Evolutionary conservation across 2,329 filamentous ascomycete species (phyloP), one percentile per base, ranked within the genome.

Genomic region (Alternaria gaisen): DNA sequence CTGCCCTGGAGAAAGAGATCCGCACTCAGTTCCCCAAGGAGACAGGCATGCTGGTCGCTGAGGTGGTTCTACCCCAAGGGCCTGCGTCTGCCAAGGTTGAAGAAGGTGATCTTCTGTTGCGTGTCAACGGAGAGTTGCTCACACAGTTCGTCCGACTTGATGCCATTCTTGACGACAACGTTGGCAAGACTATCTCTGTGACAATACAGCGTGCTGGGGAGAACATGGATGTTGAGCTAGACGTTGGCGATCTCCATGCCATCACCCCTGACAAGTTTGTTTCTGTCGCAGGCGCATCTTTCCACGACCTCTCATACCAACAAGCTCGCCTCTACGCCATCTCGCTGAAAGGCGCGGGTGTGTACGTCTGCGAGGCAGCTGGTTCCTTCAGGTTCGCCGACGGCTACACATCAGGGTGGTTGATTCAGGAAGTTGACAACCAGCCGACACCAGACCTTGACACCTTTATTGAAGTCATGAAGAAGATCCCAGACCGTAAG

Each of bases 181-280:
- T 99, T 20, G 92, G 88, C 53, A 84, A 88, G 54, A 87, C 86
- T n/a, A 88, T 99, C 72, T 89, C 87, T 65, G 81, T 99, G 10
- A 86, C 94, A 30, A 86, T 99, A 42, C 94, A 97, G 77, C 88
- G 95, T 67, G 95, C 94, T 52, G 94, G 95, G 36, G 84, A 94
- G 78, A 91, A 97, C 72, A 83, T 97, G 38, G 90, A 95, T 74
- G 89, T 97, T 14, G 90, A 95, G 60, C 86, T 98, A 56, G 82
- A 88, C 53, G 94, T 98, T 44, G 93, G 92, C 50, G 92, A 99
- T 76, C 85, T 99, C 63, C 95, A 99, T 82, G 87, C 87, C 58
- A 99, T 99, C 77, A 98, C 95, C 3, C 95, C 96, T 14, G 94
- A 97, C 80, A 91, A 94, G 62, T 99, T 98, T 75, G 91, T 98